Evolutionary conservation across 768 basidiomycete species (phyloP).

Genomic region (Sutorius australiensis): DNA sequence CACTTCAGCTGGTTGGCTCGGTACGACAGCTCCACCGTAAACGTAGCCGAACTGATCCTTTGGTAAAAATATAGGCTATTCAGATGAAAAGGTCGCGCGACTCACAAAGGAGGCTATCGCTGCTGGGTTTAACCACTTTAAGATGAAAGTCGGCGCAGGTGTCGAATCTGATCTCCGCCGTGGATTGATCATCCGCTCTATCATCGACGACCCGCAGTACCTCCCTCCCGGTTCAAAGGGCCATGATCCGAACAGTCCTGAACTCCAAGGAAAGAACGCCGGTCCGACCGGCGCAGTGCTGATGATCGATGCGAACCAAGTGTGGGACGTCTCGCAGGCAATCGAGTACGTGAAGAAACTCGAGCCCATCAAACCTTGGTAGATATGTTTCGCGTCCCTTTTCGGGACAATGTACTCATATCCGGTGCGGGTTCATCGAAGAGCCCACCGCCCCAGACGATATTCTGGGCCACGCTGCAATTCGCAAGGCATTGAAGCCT

Average conservation of each 20-base stretch:
- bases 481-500: slow-evolving; percentile 78
- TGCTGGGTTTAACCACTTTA: slow-evolving; percentile 96
- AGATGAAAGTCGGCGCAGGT: slow-evolving; percentile 95
- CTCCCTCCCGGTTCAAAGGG: slow-evolving; percentile 57
- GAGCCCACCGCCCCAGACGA: slow-evolving; percentile 97
- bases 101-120: slow-evolving; percentile 83
- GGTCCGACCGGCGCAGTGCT: slow-evolving; percentile 91
- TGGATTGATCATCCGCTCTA: slow-evolving; percentile 84
- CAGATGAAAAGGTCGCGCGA: slow-evolving; percentile 84
- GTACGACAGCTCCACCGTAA: slow-evolving; percentile 29
- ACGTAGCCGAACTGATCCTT: slow-evolving; percentile 8
- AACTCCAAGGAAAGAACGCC: slow-evolving; percentile 83
- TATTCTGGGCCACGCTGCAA: slow-evolving; percentile 81
- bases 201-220: slow-evolving; percentile 90
- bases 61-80: slow-evolving; percentile 54
- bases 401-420: not conserved
- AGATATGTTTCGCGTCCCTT: slow-evolving; percentile 6
- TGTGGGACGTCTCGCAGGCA: slow-evolving; percentile 92
- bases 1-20: slow-evolving; percentile 91
- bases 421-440: slow-evolving; percentile 77
- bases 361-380: slow-evolving; percentile 84
- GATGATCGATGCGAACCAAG: slow-evolving; percentile 98
- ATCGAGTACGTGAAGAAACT: slow-evolving; percentile 87
- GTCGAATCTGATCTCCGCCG: slow-evolving; percentile 80
- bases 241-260: slow-evolving; percentile 58